Conservation (phyloP, 352 stramenopile species). For the Pythium brassicae region DNA sequence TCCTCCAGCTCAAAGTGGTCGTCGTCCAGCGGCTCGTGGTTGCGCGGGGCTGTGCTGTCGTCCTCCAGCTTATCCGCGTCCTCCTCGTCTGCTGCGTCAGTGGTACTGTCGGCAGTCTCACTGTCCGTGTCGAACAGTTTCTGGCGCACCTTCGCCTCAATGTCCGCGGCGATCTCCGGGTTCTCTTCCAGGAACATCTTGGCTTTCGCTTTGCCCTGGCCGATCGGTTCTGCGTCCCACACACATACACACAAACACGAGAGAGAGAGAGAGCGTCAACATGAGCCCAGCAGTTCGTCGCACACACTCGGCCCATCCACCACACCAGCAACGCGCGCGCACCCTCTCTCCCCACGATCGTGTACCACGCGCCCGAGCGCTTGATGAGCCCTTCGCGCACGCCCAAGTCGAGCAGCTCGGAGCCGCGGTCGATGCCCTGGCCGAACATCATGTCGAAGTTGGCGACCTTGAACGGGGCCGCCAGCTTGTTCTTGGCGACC, state of each 20-base stretch:
- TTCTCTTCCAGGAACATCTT: conserved; percentile 80
- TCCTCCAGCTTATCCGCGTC: conserved; percentile 4
- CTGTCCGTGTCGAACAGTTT: conserved; percentile 44
- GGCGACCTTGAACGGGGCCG: conserved; percentile 93
- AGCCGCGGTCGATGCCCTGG: conserved; percentile 91
- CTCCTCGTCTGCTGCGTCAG: not conserved
- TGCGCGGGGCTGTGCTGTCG: not conserved
- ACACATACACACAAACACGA: not conserved
- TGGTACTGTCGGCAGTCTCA: conserved; percentile 5
- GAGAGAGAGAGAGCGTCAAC: too few species aligned
- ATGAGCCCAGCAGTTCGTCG: not conserved
- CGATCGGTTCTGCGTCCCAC: conserved; percentile 61
- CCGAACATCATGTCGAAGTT: conserved; percentile 98
- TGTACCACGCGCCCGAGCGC: conserved; percentile 80
- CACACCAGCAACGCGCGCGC: conserved; percentile 5
- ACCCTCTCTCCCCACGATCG: conserved; percentile 58
- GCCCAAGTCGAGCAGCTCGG: conserved; percentile 75
- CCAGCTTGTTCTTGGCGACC: conserved; percentile 99
- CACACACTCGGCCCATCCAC: not conserved
- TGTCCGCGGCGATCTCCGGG: conserved; percentile 56
- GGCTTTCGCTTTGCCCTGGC: conserved; percentile 77
- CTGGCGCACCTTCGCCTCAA: conserved; percentile 66
- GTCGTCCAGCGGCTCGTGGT: not conserved
- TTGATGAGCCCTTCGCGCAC: conserved; percentile 73
- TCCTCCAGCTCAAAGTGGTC: conserved; percentile 6